Conservation (phyloP, 1,139 yeast genomes). For the Yamadazyma kanchanaburiensis region DNA sequence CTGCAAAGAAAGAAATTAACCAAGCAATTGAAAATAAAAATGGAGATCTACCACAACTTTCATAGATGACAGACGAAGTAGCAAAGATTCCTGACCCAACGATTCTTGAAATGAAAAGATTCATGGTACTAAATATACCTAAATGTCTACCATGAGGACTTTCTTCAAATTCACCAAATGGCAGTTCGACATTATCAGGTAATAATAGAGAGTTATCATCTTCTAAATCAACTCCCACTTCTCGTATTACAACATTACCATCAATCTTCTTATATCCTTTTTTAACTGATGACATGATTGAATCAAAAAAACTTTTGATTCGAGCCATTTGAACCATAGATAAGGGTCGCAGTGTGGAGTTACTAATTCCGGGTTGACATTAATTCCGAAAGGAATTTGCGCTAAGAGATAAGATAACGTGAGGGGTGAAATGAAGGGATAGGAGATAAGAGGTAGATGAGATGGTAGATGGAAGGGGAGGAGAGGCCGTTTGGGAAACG, state of each 20-base stretch:
- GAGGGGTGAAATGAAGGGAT: not conserved
- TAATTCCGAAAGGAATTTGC: too few relatives aligned
- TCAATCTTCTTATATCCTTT: constrained; percentile 6
- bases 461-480: too few relatives aligned
- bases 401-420: too few relatives aligned
- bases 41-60: constrained; percentile 67
- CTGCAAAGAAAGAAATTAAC: constrained; percentile 56
- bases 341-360: not conserved
- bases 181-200: constrained; percentile 15
- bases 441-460: not conserved
- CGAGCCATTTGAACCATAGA: not conserved
- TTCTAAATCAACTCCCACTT: constrained; percentile 3
- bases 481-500: too few relatives aligned
- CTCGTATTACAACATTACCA: constrained; percentile 1
- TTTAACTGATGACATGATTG: not conserved
- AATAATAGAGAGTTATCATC: constrained; percentile 2
- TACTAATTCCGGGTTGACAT: too few relatives aligned
- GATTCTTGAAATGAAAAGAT: constrained; percentile 62
- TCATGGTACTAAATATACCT: constrained; percentile 63
- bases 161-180: constrained; percentile 36
- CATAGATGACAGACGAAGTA: constrained; percentile 62
- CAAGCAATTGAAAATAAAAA: constrained; percentile 57
- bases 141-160: constrained; percentile 75
- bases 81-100: constrained; percentile 80
- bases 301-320: not conserved